A percentile compares a stretch with the other conserved stretches of the same genome.
Evolutionary conservation across 441 rosid species (phyloP).

Genomic region (Biscutella laevigata): DNA sequence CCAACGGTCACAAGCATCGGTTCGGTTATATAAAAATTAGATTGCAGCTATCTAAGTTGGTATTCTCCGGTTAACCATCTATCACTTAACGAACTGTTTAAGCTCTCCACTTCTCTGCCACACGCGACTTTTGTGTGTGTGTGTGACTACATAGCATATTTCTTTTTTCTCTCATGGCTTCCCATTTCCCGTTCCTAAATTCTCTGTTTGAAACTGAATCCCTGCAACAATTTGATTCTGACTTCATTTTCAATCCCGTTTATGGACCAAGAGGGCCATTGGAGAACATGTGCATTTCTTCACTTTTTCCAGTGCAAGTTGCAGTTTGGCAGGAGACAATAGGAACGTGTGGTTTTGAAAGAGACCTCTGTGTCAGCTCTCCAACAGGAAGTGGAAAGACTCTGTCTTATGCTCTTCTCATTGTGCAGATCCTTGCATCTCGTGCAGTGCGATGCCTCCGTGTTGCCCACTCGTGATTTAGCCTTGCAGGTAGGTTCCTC

Average conservation of each 20-base stretch:
- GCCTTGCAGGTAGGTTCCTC: conserved; percentile 70
- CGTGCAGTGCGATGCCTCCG: conserved; percentile 64
- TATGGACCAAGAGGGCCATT: conserved; percentile 31
- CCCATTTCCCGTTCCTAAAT: neutral
- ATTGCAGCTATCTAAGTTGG: conserved; percentile 6
- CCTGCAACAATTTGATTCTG: neutral
- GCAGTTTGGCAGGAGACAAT: conserved; percentile 89
- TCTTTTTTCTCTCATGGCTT: no score
- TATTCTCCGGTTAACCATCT: no score
- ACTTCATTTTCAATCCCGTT: neutral
- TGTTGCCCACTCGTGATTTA: conserved; percentile 85
- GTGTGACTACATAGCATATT: no score
- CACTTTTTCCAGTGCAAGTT: conserved; percentile 76
- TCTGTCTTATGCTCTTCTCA: conserved; percentile 80
- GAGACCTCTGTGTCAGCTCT: conserved; percentile 83
- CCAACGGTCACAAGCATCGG: conserved; percentile 23
- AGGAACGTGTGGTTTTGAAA: conserved; percentile 77
- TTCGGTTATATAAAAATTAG: conserved; percentile 1
- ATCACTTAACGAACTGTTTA: no score
- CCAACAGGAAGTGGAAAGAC: conserved; percentile 96
- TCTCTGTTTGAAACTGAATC: conserved; percentile 6
- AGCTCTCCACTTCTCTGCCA: neutral
- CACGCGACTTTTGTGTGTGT: neutral
- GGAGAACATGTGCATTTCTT: conserved; percentile 50
- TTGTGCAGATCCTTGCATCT: conserved; percentile 60